These are phyloP conservation scores for Vigna mungo DNA, from an alignment of 306 rosid species.

Conservation along the genomic window DNA sequence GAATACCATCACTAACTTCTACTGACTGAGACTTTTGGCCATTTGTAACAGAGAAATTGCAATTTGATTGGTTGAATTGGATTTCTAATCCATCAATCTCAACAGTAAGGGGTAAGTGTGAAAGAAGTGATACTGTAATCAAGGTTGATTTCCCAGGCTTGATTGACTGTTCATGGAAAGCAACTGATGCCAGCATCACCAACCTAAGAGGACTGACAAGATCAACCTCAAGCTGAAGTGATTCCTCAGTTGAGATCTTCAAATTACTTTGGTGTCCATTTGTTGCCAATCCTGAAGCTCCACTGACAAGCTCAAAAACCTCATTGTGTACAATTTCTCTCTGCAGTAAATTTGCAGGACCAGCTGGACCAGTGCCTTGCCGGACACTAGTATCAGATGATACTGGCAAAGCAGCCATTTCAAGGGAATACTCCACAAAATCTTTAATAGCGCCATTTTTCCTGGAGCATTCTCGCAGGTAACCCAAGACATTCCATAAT, in stretches of 20 bases:
- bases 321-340: conserved; percentile 80
- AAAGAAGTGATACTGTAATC: conserved; percentile 80
- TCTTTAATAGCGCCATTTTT: conserved; percentile 68
- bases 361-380: conserved; percentile 83
- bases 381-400: conserved; percentile 62
- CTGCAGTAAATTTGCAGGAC: conserved; percentile 72
- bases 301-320: conserved; percentile 70
- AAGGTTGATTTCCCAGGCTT: conserved; percentile 74
- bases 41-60: conserved; percentile 77
- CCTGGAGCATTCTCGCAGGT: conserved; percentile 84
- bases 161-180: conserved; percentile 85
- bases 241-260: conserved; percentile 57
- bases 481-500: conserved; percentile 94
- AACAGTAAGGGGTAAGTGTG: conserved; percentile 74
- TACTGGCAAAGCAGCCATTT: conserved; percentile 93
- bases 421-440: conserved; percentile 91
- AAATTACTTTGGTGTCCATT: conserved; percentile 53
- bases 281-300: conserved; percentile 53
- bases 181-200: conserved; percentile 92
- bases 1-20: conserved; percentile 51
- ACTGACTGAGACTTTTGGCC: conserved; percentile 59
- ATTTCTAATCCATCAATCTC: conserved; percentile 84
- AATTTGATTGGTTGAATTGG: conserved; percentile 84
- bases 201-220: conserved; percentile 88
- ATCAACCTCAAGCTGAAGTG: conserved; percentile 90